Percentiles rank a stretch among this genome's conserved stretches.
phyloP scores from a whole-genome alignment of 371 early-diverging fungal species.

The Apophysomyces trapeziformis region DNA sequence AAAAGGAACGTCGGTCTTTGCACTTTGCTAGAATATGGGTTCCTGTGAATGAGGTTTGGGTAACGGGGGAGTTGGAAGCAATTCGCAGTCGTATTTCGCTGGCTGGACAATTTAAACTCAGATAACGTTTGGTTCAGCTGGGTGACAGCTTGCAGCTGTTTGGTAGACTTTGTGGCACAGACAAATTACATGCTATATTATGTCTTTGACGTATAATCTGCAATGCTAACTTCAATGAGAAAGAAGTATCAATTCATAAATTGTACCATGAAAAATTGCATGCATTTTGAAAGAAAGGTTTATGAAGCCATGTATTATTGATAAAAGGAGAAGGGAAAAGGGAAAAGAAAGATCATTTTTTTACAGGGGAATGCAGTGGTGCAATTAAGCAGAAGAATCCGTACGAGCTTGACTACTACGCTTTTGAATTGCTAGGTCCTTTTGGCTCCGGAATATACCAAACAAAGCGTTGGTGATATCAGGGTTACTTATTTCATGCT shows the following conservation, averaged over 20 bases:
- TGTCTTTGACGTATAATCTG: too few species aligned
- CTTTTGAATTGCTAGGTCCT: constrained; percentile 14
- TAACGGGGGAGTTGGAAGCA: not conserved
- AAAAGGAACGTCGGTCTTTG: constrained; percentile 9
- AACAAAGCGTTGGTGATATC: constrained; percentile 16
- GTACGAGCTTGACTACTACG: not conserved
- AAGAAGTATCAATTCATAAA: too few species aligned
- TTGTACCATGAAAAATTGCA: too few species aligned
- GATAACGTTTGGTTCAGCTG: not conserved
- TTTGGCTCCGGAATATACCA: constrained; percentile 19
- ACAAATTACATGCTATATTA: too few species aligned
- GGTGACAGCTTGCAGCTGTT: not conserved
- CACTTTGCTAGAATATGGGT: not conserved
- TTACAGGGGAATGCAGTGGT: not conserved
- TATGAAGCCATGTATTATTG: too few species aligned
- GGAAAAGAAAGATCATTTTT: too few species aligned
- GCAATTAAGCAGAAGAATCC: not conserved
- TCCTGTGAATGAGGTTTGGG: not conserved
- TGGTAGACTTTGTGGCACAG: too few species aligned
- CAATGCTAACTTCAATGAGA: too few species aligned
- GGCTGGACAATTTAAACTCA: not conserved
- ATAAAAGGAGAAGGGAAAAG: too few species aligned
- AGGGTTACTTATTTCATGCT: constrained; percentile 12
- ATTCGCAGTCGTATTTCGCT: constrained; percentile 3
- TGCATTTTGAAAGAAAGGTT: too few species aligned